A percentile compares a stretch with the other conserved stretches of the same genome.
Evolutionary conservation across 768 basidiomycete species (phyloP).

Genomic region (Lactarius quietus): DNA sequence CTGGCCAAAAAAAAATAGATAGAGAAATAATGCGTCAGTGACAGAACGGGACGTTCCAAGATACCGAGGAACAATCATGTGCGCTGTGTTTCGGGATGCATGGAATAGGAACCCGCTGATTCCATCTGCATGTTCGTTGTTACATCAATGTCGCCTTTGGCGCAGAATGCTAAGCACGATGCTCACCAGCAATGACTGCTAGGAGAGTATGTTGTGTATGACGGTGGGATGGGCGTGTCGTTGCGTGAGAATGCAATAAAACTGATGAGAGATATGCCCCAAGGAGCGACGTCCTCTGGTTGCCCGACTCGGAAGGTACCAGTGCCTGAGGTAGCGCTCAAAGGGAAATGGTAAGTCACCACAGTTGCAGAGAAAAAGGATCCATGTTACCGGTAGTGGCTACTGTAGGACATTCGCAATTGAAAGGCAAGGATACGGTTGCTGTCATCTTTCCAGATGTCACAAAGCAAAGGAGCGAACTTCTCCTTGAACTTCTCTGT

Average conservation of each 20-base stretch:
- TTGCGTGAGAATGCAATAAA: neutral
- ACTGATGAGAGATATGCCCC: conserved; percentile 8
- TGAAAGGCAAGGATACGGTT: too few species aligned
- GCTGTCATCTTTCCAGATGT: too few species aligned
- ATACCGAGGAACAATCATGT: conserved; percentile 10
- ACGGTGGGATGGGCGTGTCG: neutral
- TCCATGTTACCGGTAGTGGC: too few species aligned
- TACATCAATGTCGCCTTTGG: conserved; percentile 14
- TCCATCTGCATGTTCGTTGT: conserved; percentile 8
- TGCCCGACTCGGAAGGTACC: conserved; percentile 18
- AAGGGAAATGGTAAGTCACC: too few species aligned
- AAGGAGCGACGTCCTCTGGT: neutral
- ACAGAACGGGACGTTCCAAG: neutral
- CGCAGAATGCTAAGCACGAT: conserved; percentile 7
- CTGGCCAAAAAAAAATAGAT: conserved; percentile 10
- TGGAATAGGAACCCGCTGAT: neutral
- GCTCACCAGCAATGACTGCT: too few species aligned
- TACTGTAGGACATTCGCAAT: too few species aligned
- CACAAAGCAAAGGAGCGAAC: too few species aligned
- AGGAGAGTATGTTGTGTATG: neutral
- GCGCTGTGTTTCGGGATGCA: neutral
- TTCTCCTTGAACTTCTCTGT: too few species aligned
- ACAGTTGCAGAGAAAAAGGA: neutral
- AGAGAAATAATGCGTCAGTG: conserved; percentile 14
- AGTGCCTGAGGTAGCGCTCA: conserved; percentile 18